Evolutionary conservation across 176 grass and related monocot genomes (phyloP).

Genomic region (Rhipidocladum racemiflorum): DNA sequence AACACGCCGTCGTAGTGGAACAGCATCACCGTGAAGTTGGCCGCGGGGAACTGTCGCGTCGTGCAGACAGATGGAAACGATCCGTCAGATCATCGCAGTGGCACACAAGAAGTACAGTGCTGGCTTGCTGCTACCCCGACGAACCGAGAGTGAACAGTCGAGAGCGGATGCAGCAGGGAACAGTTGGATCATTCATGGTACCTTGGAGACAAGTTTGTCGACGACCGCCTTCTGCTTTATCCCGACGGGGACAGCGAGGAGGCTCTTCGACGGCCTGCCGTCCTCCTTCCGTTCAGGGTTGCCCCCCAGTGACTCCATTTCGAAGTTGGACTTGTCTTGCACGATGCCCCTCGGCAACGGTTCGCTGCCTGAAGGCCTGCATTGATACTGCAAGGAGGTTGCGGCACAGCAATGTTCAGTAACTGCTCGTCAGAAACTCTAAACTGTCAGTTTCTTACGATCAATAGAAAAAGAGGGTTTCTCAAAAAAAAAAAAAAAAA

Average conservation of each 20-base stretch:
- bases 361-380: constrained; percentile 61
- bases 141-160: not conserved
- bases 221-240: constrained; percentile 77
- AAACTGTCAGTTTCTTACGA: not conserved
- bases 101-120: not conserved
- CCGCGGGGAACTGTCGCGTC: constrained; percentile 46
- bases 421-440: not conserved
- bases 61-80: not conserved
- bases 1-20: constrained; percentile 86
- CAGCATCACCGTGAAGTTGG: constrained; percentile 64
- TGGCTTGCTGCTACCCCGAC: not conserved
- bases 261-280: constrained; percentile 46
- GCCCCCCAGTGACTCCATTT: constrained; percentile 60
- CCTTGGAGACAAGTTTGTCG: constrained; percentile 74
- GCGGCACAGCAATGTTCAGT: constrained; percentile 18
- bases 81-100: not conserved
- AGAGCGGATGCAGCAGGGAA: not conserved
- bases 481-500: too few species aligned
- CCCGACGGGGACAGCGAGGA: constrained; percentile 77
- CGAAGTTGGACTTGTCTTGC: constrained; percentile 62
- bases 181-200: constrained; percentile 23
- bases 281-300: constrained; percentile 26
- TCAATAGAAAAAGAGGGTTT: too few species aligned
- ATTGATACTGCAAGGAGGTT: constrained; percentile 47
- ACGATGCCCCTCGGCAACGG: constrained; percentile 79